Base-by-base conservation (phyloP, 2,329 filamentous ascomycete species). In the Penicillium expansum region DNA sequence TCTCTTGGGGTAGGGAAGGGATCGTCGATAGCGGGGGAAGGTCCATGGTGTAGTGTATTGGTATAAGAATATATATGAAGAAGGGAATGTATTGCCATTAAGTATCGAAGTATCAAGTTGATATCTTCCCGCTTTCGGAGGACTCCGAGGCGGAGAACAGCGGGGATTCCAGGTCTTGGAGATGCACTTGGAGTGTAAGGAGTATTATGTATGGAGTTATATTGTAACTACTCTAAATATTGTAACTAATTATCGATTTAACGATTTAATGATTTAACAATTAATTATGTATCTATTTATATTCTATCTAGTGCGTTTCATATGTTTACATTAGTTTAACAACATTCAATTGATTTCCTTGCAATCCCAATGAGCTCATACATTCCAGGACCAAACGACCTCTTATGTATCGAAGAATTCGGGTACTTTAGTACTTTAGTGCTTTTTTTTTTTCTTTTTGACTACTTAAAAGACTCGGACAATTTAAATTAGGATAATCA, bases 21-120 rank as follows among this genome's bases (percentile, higher is more conserved):
- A 95, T 77, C 14, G 77, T 75, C 44, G 78, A 70, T 66, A 87
- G 79, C 29, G 80, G 71, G 13, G 89, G 89, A 7, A 94, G 80
- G 29, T 57, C 48, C 68, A 70, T 71, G 48, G 30, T 57, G 44
- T 39, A 47, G 47, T 39, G 22, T 27, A 39, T 47, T 41, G 47
- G 7, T 24, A n/a, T 14, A 10, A n/a, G n/a, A 5, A 57, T 24
- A 5, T 27, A 24, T 16, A 18, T 32, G 11, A 30, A 29, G n/a
- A 22, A 22, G 42, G 50, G 42, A 14, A 45, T 35, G 30, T 16
- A 41, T 44, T 33, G 14, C 27, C 11, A 39, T 55, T 44, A 60
- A 55, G 38, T 48, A 48, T 47, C 37, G 27, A 30, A 13, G 10
- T 30, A 13, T 5, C 8, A 13, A 45, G 20, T 22, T 24, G 20